A percentile compares a stretch with the other conserved stretches of the same genome.
phyloP scores from a whole-genome alignment of 345 rosid species.

The Boechera retrofracta region DNA sequence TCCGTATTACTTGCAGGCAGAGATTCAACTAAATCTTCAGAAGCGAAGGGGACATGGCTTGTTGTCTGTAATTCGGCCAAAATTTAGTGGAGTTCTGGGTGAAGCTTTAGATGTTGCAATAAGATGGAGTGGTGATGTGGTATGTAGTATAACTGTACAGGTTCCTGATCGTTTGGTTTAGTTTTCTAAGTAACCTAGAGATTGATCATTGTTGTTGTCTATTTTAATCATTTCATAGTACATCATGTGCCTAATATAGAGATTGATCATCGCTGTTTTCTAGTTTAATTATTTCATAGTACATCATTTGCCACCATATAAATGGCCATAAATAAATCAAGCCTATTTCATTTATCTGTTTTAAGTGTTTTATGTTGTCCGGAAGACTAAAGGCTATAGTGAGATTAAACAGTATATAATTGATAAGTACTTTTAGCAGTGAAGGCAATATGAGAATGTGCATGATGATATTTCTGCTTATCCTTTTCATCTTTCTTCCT shows the following conservation, averaged over 20 bases:
- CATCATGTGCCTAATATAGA: too few relatives aligned
- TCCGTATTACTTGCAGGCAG: conserved; percentile 69
- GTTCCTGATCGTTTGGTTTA: conserved; percentile 21
- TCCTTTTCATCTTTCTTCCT: conserved; percentile 38
- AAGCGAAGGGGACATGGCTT: conserved; percentile 96
- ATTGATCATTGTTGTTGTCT: neutral
- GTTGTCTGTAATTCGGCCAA: conserved; percentile 85
- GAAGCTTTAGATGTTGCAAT: conserved; percentile 94
- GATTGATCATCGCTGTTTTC: neutral
- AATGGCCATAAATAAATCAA: neutral
- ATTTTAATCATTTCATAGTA: conserved; percentile 13
- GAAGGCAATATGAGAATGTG: conserved; percentile 28
- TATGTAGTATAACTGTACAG: conserved; percentile 51
- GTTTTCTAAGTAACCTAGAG: conserved; percentile 28
- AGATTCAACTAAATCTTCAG: conserved; percentile 93
- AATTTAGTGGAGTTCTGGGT: conserved; percentile 96
- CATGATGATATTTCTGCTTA: conserved; percentile 40
- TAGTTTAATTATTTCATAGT: conserved; percentile 18
- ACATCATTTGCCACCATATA: conserved; percentile 19
- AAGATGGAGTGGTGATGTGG: conserved; percentile 99
- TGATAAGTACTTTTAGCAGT: conserved; percentile 9
- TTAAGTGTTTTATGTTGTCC: conserved; percentile 18
- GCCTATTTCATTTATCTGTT: neutral
- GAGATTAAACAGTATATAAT: neutral
- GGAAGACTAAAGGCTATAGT: conserved; percentile 13